Percentiles rank a stretch among this genome's conserved stretches.
Conservation (phyloP, 2,329 filamentous ascomycete genomes). For the Verticillium longisporum region DNA sequence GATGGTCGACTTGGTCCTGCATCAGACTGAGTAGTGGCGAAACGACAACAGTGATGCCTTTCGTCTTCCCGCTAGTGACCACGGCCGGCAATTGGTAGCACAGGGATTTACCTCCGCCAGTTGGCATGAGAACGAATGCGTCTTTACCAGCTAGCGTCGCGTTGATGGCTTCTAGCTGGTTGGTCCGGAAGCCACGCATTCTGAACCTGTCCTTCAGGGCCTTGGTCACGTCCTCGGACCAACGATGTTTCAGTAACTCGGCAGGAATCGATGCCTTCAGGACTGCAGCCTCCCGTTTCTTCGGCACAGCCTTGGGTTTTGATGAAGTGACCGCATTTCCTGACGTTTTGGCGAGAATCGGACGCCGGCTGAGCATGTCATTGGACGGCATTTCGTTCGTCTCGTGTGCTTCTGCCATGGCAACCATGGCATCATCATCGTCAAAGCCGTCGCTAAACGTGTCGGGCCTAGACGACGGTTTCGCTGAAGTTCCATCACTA, state of each 20-base stretch:
- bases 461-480: conserved; percentile 15
- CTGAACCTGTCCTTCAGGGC: conserved; percentile 79
- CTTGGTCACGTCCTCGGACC: conserved; percentile 79
- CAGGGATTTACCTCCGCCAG: conserved; percentile 90
- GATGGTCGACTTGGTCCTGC: conserved; percentile 90
- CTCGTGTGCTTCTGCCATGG: conserved; percentile 44
- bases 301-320: conserved; percentile 23
- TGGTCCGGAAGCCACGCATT: conserved; percentile 78
- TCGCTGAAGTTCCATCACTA: conserved; percentile 4
- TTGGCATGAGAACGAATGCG: conserved; percentile 95
- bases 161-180: conserved; percentile 94
- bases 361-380: conserved; percentile 19
- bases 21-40: conserved; percentile 92
- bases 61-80: conserved; percentile 70
- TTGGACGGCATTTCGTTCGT: conserved; percentile 27
- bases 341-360: conserved; percentile 39
- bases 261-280: conserved; percentile 32
- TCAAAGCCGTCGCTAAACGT: conserved; percentile 38
- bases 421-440: conserved; percentile 45
- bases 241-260: conserved; percentile 59
- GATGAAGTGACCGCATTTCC: conserved; percentile 31
- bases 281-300: conserved; percentile 22
- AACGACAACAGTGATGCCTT: conserved; percentile 87
- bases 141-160: conserved; percentile 82
- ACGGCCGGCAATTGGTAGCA: conserved; percentile 94